Evolutionary conservation across 2,329 filamentous ascomycete species (phyloP), one percentile per base, ranked within the genome.

Genomic region (Stenocarpella maydis): DNA sequence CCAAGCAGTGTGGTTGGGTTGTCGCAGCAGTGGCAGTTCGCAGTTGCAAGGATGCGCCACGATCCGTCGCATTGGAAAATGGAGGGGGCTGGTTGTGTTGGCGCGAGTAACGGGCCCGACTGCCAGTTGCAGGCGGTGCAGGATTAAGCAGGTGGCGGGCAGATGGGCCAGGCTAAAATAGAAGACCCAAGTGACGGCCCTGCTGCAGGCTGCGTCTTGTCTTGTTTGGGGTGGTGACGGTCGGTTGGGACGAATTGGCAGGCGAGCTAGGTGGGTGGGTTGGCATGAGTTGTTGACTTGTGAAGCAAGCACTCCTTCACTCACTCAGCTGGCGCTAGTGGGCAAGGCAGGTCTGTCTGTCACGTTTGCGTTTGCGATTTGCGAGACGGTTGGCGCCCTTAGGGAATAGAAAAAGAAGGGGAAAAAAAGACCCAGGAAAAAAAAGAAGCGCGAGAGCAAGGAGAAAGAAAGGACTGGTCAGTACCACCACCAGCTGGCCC

Each of bases 31-130:
- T 54, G 43, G 47, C 66, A 43, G 67, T 34, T 4, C 39, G 69
- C 63, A 53, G 69, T 45, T 71, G 70, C 67, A 55, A 41, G 49
- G 58, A 17, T 54, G 65, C 37, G 58, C 50, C 65, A 67, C 69
- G 69, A 68, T 54, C 61, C 43, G 70, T 68, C 50, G 55, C 67
- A 67, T 68, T 58, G 37, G 47, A 67, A 69, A 71, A 71, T 69
- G 45, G 60, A 61, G 65, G 70, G 63, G 70, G 70, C 68, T 71
- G 70, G 67, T 58, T 58, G 60, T 64, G 67, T 54, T 84, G 63
- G 67, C 53, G 65, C 67, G 67, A 60, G 26, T 10, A n/a, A 58
- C 26, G 43, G 63, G 49, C 31, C 37, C 41, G 47, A n/a, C n/a
- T 37, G 12, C 17, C 24, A 26, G 6, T 26, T 26, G 65, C 21